phyloP scores from a whole-genome alignment of 352 stramenopile genomes.

The Phytophthora pinifolia region DNA sequence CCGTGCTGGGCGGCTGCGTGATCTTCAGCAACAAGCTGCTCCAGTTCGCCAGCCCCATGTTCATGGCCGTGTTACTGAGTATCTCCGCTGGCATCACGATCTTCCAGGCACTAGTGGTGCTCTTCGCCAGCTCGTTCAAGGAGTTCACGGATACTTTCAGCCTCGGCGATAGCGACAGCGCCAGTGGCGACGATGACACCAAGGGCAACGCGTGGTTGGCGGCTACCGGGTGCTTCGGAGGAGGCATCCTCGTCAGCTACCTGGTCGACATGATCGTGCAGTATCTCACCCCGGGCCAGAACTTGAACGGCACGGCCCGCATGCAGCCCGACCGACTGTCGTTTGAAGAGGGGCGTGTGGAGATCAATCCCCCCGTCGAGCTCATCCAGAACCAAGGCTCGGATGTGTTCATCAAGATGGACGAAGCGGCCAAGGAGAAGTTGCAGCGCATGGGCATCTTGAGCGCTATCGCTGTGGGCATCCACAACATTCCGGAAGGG shows the following conservation, averaged over 20 bases:
- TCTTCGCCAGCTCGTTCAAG: conserved; percentile 53
- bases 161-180: no score
- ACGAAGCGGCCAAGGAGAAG: conserved; percentile 42
- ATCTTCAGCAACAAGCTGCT: conserved; percentile 75
- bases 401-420: conserved; percentile 43
- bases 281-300: conserved; percentile 36
- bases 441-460: conserved; percentile 89
- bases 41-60: conserved; percentile 55
- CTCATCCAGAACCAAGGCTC: conserved; percentile 47
- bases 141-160: conserved; percentile 42
- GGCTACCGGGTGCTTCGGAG: conserved; percentile 86
- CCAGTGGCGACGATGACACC: no score
- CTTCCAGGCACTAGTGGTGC: conserved; percentile 75
- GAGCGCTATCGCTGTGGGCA: conserved; percentile 91
- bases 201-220: conserved; percentile 66
- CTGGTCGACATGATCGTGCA: conserved; percentile 51
- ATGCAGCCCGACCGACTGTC: conserved; percentile 34
- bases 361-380: conserved; percentile 55
- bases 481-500: conserved; percentile 98
- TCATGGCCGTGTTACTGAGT: conserved; percentile 63
- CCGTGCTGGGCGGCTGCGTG: conserved; percentile 58
- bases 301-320: conserved; percentile 37
- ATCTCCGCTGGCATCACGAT: conserved; percentile 74
- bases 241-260: conserved; percentile 70
- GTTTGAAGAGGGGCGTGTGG: conserved; percentile 37